Percentiles rank a stretch among this genome's conserved stretches.
Conservation (phyloP, 1,284 basidiomycete genomes). For the Coriolopsis trogii region DNA sequence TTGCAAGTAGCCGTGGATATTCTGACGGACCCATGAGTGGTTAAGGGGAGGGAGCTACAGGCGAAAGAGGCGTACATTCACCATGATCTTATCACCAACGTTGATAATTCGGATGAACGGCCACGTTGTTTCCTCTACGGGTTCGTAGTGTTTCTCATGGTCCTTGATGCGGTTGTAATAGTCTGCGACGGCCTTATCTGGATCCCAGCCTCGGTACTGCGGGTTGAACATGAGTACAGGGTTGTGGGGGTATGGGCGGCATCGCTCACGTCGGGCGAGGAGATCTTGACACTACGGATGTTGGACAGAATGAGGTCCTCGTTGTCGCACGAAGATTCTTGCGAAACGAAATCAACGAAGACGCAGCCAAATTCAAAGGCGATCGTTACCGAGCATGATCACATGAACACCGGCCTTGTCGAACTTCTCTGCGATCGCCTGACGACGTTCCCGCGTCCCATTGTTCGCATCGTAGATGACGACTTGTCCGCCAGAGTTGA, state of each 20-base stretch:
- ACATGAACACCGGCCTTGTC: slow-evolving; percentile 86
- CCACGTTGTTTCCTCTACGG: slow-evolving; percentile 83
- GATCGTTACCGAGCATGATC: slow-evolving; percentile 80
- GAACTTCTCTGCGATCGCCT: slow-evolving; percentile 82
- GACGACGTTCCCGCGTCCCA: slow-evolving; percentile 71
- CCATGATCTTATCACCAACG: slow-evolving; percentile 91
- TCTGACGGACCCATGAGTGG: slow-evolving; percentile 46
- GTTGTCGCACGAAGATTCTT: slow-evolving; percentile 89
- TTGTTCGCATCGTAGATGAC: slow-evolving; percentile 99
- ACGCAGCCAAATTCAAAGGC: not conserved
- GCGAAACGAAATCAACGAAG: not conserved
- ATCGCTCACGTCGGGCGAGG: slow-evolving; percentile 86
- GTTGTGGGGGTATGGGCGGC: not conserved
- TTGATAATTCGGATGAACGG: slow-evolving; percentile 98
- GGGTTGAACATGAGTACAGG: not conserved
- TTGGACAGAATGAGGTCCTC: slow-evolving; percentile 93
- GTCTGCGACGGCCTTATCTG: slow-evolving; percentile 88
- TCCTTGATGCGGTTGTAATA: slow-evolving; percentile 90
- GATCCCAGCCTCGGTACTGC: slow-evolving; percentile 92
- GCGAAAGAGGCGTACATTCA: slow-evolving; percentile 57
- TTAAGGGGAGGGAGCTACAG: not conserved
- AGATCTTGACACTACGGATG: slow-evolving; percentile 96
- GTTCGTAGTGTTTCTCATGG: slow-evolving; percentile 89
- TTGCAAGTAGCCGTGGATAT: slow-evolving; percentile 86
- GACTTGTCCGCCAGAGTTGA: slow-evolving; percentile 88